Evolutionary conservation across 169 alveolate genomes (phyloP).

Genomic region (Plasmodium inui): DNA sequence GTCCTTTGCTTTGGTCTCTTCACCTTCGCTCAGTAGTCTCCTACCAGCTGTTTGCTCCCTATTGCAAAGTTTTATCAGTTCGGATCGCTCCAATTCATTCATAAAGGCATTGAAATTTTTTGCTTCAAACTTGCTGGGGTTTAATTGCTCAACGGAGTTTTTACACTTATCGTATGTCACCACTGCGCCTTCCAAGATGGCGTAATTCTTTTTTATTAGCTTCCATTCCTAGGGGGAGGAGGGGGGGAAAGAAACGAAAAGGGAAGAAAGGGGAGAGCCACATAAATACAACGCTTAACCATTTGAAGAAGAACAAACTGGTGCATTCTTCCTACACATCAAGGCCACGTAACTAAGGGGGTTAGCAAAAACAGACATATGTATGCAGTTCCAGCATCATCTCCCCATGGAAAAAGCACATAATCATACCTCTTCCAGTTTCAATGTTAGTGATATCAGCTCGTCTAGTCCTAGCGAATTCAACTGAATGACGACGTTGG

Average conservation of each 20-base stretch:
- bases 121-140: constrained; percentile 43
- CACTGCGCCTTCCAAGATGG: constrained; percentile 70
- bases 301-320: neutral
- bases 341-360: neutral
- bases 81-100: constrained; percentile 64
- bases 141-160: constrained; percentile 52
- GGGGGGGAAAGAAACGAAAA: neutral
- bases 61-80: constrained; percentile 22
- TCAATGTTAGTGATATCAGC: constrained; percentile 40
- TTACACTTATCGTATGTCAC: constrained; percentile 63
- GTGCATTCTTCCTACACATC: neutral
- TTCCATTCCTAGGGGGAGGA: constrained; percentile 67
- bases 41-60: neutral
- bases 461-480: constrained; percentile 57
- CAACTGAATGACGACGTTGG: constrained; percentile 48
- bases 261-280: neutral
- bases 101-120: constrained; percentile 58
- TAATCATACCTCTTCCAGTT: constrained; percentile 49
- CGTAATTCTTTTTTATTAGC: constrained; percentile 49
- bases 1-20: neutral
- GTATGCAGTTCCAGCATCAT: neutral
- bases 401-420: neutral
- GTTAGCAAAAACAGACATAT: neutral
- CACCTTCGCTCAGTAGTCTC: neutral
- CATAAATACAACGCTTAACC: neutral